Base-by-base conservation (phyloP, 176 grass and related monocot species). In the Paspalum vaginatum region DNA sequence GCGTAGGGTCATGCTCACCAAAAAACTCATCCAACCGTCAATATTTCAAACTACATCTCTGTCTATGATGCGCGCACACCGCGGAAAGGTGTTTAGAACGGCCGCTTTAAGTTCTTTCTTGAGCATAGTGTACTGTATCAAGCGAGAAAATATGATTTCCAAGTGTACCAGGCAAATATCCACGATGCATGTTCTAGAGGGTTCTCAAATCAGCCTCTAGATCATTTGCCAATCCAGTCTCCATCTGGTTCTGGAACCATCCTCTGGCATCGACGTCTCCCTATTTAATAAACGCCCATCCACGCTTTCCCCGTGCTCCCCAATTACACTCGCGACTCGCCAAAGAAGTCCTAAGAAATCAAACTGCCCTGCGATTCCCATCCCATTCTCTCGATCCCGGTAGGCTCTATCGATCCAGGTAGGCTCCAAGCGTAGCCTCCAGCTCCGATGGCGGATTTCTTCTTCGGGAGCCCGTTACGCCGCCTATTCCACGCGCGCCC, bases 381-480 rank as follows among this genome's bases (percentile, higher is more conserved):
- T 22, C 38, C 51, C 38, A 26, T 15, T 6, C 8, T 60, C 60
- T 43, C 60, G 16, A 9, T 59, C 50, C 4, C 16, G 1, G 2
- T 8, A n/a, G 14, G 11, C 18, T 42, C 25, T 10, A 46, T 32
- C 32, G 32, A 32, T 32, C 32, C 32, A 32, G 3, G n/a, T 76
- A 17, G 8, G 20, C 32, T 38, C 61, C 26, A 38, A 13, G 40
- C 17, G 4, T 15, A 20, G 6, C 5, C 39, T 45, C 38, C n/a
- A 17, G 2, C 26, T 50, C 1, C 20, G 40, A 97, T 97, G 89
- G 89, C 61, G n/a, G 86, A 94, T 12, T 32, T 88, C 61, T 79
- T 93, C 71, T 82, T 93, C 41, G 84, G 91, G 5, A 81, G 71
- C 9, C 89, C 91, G 15, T 86, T 97, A 55, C 84, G 89, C 16